Evolutionary conservation across 176 grass and related monocot genomes (phyloP).

Genomic region (Bonia amplexicaulis): DNA sequence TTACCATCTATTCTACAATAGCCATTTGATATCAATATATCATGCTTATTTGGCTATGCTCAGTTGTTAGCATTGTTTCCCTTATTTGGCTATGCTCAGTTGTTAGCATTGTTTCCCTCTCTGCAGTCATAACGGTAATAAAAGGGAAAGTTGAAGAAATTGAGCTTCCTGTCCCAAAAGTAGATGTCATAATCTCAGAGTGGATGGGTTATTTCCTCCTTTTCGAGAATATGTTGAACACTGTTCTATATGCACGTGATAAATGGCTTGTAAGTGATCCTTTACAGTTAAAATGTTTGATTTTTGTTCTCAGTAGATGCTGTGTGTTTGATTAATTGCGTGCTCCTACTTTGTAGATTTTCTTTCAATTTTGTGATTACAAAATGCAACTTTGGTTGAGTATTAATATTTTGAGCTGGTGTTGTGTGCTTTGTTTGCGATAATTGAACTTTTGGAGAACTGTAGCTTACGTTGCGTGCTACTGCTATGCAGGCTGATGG

Average conservation of each 20-base stretch:
- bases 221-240: constrained; percentile 99
- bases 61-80: background rate
- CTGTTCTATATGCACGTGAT: constrained; percentile 93
- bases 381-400: background rate
- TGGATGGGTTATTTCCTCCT: constrained; percentile 99
- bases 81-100: background rate
- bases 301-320: background rate
- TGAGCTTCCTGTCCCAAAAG: constrained; percentile 77
- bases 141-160: constrained; percentile 98
- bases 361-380: background rate
- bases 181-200: constrained; percentile 92
- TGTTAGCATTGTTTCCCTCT: background rate
- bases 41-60: background rate
- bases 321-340: background rate
- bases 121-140: constrained; percentile 86
- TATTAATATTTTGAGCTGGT: background rate
- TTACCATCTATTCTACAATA: background rate
- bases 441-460: background rate
- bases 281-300: background rate
- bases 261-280: constrained; percentile 93
- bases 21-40: background rate
- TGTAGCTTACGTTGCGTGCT: constrained; percentile 13
- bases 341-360: background rate
- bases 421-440: background rate
- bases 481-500: constrained; percentile 49